Evolutionary conservation across 768 basidiomycete species (phyloP), one percentile per base, ranked within the genome.

Genomic region (Cyclocybe cylindracea): DNA sequence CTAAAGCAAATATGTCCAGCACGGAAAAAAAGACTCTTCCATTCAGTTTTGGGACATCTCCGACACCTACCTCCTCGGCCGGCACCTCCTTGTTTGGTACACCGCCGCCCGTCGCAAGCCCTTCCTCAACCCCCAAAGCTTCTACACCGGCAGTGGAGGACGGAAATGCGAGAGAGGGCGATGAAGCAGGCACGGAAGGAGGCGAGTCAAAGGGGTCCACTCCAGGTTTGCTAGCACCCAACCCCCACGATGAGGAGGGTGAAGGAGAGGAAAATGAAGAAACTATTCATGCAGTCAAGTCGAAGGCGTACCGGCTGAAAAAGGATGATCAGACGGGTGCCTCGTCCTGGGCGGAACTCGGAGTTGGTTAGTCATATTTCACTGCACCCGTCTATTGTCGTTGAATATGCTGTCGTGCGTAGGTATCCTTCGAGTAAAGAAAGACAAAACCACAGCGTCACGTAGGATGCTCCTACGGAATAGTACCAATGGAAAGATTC

Each of bases 261-360:
- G 85, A 85, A 60, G 91, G 91, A 29, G 91, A 93, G 69, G 87
- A 93, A 63, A 78, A 86, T 37, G 91, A 93, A 61, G 83, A 83
- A 53, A 91, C 87, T 3, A 69, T 70, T 29, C 76, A 87, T 64
- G 68, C 72, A 40, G 73, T 82, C 43, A 82, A 75, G 64, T 68
- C 80, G 43, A 91, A 87, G 65, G 83, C 84, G 19, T 89, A 73
- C 62, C 80, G 78, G 62, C 60, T 91, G 63, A 70, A 69, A 53
- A 84, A 80, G 66, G 67, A 71, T 11, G 70, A 74, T 10, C 78
- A 79, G 38, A 63, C 61, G 19, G 67, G 53, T 64, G 77, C 64
- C 74, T 68, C 19, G 86, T 87, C 51, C 61, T 88, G 48, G 90
- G 91, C 24, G 24, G 24, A 43, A 62, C 83, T 49, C 89, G 87